Percentiles rank a stretch among this genome's conserved stretches.
Evolutionary conservation across 1,284 basidiomycete genomes (phyloP).

Genomic region (Ganoderma lingzhi): DNA sequence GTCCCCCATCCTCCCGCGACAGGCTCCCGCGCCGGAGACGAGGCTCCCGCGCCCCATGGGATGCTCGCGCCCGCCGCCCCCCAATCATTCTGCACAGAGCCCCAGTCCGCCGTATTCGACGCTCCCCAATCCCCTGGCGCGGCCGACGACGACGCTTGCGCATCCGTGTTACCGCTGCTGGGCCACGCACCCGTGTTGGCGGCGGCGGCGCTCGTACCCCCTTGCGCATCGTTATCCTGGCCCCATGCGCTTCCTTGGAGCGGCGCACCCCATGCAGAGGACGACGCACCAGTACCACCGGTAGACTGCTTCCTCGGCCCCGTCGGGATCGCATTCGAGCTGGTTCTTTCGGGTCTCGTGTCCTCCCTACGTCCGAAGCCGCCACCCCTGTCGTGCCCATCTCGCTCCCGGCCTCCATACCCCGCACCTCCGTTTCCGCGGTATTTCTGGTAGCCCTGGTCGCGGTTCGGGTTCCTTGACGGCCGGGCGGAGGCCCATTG

Average conservation of each 20-base stretch:
- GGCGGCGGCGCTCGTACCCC: background rate
- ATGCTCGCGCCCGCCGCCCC: background rate
- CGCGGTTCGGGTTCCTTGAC: background rate
- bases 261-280: background rate
- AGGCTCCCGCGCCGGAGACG: background rate
- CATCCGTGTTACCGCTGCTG: background rate
- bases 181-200: background rate
- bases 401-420: background rate
- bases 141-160: background rate
- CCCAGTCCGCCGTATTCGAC: background rate
- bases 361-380: no score
- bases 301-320: background rate
- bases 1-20: background rate
- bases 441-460: background rate
- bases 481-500: conserved; percentile 22
- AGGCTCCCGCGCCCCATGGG: background rate
- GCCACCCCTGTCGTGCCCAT: background rate
- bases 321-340: conserved; percentile 4
- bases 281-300: background rate
- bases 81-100: background rate
- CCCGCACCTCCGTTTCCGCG: background rate
- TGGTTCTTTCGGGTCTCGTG: background rate
- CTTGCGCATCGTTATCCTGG: background rate
- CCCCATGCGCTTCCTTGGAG: background rate
- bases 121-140: background rate